Conservation (phyloP, 495 filamentous ascomycete genomes). For the Aspergillus egyptiacus region DNA sequence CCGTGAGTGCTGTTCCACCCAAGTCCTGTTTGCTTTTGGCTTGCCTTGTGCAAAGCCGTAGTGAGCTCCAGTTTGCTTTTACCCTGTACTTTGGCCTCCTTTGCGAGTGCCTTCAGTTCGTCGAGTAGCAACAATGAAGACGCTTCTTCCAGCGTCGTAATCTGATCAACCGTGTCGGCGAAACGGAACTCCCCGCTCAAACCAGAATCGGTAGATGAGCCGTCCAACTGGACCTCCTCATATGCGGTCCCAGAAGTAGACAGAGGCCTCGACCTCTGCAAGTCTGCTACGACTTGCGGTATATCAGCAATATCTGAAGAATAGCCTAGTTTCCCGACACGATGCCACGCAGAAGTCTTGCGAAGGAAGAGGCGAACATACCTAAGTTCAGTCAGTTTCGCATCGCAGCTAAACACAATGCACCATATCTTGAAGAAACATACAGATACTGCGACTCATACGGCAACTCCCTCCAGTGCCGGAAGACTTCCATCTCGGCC, state of each 20-base stretch:
- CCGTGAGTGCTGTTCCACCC: constrained; percentile 52
- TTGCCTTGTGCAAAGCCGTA: constrained; percentile 61
- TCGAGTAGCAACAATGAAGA: constrained; percentile 74
- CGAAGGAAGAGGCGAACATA: constrained; percentile 93
- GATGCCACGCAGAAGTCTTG: constrained; percentile 93
- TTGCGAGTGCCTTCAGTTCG: constrained; percentile 79
- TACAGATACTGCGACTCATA: constrained; percentile 94
- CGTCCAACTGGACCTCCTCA: constrained; percentile 30
- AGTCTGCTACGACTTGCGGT: constrained; percentile 51
- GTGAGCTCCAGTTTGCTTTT: constrained; percentile 84
- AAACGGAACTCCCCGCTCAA: constrained; percentile 60
- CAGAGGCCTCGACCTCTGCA: constrained; percentile 43
- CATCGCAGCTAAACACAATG: neutral
- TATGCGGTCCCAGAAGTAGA: constrained; percentile 29
- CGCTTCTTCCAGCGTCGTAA: constrained; percentile 79
- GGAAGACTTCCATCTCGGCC: constrained; percentile 72
- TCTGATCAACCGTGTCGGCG: constrained; percentile 69
- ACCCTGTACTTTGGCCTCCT: constrained; percentile 79
- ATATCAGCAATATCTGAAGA: constrained; percentile 78
- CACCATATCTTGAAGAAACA: constrained; percentile 21
- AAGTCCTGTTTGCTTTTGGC: constrained; percentile 66
- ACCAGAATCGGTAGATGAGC: constrained; percentile 38
- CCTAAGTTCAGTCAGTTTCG: constrained; percentile 28
- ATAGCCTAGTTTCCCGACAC: constrained; percentile 68
- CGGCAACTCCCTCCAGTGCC: constrained; percentile 61